Evolutionary conservation across 1,139 yeast species (phyloP).

Genomic region (Yamadazyma taylorii): DNA sequence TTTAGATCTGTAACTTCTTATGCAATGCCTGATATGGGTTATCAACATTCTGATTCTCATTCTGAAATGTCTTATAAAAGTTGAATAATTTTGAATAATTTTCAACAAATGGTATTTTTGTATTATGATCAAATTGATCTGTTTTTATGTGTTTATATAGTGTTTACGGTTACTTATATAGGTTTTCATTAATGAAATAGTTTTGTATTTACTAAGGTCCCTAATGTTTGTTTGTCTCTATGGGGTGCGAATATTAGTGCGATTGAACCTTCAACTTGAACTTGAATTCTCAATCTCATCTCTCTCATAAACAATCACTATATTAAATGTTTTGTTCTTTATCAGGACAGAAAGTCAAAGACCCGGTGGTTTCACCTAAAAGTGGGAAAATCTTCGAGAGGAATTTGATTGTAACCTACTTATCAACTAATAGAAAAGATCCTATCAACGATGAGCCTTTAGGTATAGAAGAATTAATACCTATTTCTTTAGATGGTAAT

Average conservation of each 20-base stretch:
- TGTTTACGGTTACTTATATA: no score
- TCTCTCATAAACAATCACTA: not conserved
- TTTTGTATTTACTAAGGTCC: no score
- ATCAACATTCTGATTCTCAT: slow-evolving; percentile 21
- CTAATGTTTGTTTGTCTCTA: no score
- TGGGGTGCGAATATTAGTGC: not conserved
- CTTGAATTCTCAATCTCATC: not conserved
- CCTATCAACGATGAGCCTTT: slow-evolving; percentile 72
- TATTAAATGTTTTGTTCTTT: slow-evolving; percentile 1
- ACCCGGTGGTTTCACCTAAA: slow-evolving; percentile 75
- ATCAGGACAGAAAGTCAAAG: slow-evolving; percentile 3
- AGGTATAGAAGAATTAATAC: slow-evolving; percentile 56
- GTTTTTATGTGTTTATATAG: no score
- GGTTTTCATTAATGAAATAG: no score
- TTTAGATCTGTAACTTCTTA: slow-evolving; percentile 23
- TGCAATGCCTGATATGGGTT: slow-evolving; percentile 26
- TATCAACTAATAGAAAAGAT: slow-evolving; percentile 66
- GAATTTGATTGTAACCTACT: slow-evolving; percentile 58
- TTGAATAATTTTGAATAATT: no score
- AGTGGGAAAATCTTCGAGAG: slow-evolving; percentile 76
- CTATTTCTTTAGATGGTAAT: slow-evolving; percentile 34
- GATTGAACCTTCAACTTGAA: not conserved
- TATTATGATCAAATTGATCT: no score
- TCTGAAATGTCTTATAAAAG: slow-evolving; percentile 8
- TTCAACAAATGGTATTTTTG: no score